Base-by-base conservation (phyloP, 306 rosid genomes). In the Morella rubra region DNA sequence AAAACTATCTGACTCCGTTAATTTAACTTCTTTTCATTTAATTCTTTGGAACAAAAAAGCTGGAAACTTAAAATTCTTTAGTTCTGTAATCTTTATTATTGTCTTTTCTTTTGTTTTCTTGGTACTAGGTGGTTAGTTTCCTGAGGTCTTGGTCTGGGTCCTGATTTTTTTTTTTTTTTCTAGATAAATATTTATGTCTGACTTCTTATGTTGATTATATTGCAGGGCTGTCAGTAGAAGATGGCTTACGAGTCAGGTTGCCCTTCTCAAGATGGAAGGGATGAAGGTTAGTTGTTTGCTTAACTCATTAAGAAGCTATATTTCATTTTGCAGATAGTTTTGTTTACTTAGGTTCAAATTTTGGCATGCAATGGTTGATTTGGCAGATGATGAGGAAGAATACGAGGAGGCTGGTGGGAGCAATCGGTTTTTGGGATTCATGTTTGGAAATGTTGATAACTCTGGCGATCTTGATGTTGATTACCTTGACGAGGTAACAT, bases 361-460 rank as follows among this genome's bases (percentile, higher is more conserved):
- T 32, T 32, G 37, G 2, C 37, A 32, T 32, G 37, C 37, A 24
- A 72, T 78, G 51, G 71, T 79, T 20, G 55, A 54, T 56, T 78
- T 84, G 74, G 62, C 81, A 90, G 96, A 90, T 55, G 97, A 91
- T 4, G 97, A 94, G 51, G 98, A 91, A 55, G 92, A 90, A 64
- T 89, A 87, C 8, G 97, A 94, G 82, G 97, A 92, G 77, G 80
- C 53, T 79, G 95, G 86, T 75, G 86, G 87, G 58, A 92, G 92
- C 73, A 88, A 87, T 77, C 91, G 96, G 51, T 85, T 92, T 47
- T 83, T 94, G 58, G 98, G 96, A 50, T 92, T 94, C 86, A 94
- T 94, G 97, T 94, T 92, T 76, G 98, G 98, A 51, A 94, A 94
- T 84, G 96, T 94, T 42, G 96, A 94, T 76, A 93, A 94, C 74